Conservation (phyloP, 805 yeast genomes). For the Candida bentonensis region DNA sequence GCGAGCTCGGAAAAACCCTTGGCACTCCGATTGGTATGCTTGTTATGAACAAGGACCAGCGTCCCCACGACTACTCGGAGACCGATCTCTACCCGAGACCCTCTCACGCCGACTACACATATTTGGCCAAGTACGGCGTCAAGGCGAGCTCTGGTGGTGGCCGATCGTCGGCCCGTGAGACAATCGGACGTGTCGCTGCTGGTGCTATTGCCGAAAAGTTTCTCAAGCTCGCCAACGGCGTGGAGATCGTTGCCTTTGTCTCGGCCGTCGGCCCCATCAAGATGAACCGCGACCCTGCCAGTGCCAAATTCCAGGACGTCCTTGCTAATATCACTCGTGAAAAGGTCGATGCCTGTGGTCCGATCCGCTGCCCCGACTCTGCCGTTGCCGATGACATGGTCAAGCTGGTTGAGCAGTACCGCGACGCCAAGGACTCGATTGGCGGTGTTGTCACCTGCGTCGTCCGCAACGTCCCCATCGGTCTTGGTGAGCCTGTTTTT, state of each 20-base stretch:
- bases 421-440: conserved; percentile 80
- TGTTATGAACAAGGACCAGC: conserved; percentile 86
- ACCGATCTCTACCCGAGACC: conserved; percentile 96
- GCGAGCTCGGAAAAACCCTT: conserved; percentile 77
- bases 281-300: conserved; percentile 60
- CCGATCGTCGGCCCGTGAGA: conserved; percentile 92
- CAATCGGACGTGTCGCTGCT: conserved; percentile 97
- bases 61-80: conserved; percentile 92
- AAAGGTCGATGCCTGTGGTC: conserved; percentile 73
- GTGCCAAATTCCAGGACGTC: conserved; percentile 48
- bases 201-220: conserved; percentile 97
- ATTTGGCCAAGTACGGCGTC: conserved; percentile 75
- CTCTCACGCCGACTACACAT: conserved; percentile 94
- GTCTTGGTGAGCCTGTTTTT: conserved; percentile 96
- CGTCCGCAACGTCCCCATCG: conserved; percentile 81
- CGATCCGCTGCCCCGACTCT: conserved; percentile 86
- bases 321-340: conserved; percentile 75
- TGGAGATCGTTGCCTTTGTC: conserved; percentile 94
- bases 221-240: conserved; percentile 56
- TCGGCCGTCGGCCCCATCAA: conserved; percentile 76
- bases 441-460: conserved; percentile 99
- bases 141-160: conserved; percentile 98
- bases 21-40: conserved; percentile 96
- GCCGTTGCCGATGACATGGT: conserved; percentile 64
- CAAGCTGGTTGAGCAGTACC: conserved; percentile 70